A percentile compares a stretch with the other conserved stretches of the same genome.
Conservation (phyloP, 176 grass and related monocot species). For the Guadua angustifolia region DNA sequence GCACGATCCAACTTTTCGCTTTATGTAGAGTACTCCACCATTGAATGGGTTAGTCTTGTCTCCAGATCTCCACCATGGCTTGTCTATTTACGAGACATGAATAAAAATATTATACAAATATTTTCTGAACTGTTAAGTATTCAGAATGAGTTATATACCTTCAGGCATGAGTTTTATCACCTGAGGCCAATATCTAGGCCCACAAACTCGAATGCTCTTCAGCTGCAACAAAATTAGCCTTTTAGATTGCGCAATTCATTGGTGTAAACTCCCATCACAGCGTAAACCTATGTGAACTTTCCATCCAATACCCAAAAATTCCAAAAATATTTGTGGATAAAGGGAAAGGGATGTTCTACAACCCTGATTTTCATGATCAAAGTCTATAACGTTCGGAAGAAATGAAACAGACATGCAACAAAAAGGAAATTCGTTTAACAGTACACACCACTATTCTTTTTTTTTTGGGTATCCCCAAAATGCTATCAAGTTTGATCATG, state of each 20-base stretch:
- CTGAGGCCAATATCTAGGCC: conserved; percentile 94
- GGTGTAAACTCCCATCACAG: not conserved
- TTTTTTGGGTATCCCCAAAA: not conserved
- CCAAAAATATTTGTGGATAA: conserved; percentile 15
- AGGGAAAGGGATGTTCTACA: not conserved
- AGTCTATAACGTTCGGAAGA: not conserved
- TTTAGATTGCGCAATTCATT: conserved; percentile 24
- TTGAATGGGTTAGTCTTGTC: conserved; percentile 89
- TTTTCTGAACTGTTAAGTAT: conserved; percentile 27
- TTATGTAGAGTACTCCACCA: conserved; percentile 86
- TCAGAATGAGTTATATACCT: conserved; percentile 59
- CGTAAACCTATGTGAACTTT: not conserved
- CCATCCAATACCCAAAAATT: not conserved
- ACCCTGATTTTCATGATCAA: not conserved
- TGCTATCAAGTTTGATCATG: not conserved
- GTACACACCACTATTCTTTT: not conserved
- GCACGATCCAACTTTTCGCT: conserved; percentile 98
- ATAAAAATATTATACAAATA: conserved; percentile 37
- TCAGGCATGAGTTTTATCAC: conserved; percentile 75
- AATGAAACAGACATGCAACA: not conserved
- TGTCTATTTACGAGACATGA: conserved; percentile 54
- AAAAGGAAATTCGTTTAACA: conserved; percentile 7
- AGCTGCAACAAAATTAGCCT: conserved; percentile 63
- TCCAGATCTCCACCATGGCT: conserved; percentile 88
- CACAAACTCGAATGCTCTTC: conserved; percentile 88